Evolutionary conservation across 2,329 filamentous ascomycete genomes (phyloP).

Genomic region (Colletotrichum gigasporum): DNA sequence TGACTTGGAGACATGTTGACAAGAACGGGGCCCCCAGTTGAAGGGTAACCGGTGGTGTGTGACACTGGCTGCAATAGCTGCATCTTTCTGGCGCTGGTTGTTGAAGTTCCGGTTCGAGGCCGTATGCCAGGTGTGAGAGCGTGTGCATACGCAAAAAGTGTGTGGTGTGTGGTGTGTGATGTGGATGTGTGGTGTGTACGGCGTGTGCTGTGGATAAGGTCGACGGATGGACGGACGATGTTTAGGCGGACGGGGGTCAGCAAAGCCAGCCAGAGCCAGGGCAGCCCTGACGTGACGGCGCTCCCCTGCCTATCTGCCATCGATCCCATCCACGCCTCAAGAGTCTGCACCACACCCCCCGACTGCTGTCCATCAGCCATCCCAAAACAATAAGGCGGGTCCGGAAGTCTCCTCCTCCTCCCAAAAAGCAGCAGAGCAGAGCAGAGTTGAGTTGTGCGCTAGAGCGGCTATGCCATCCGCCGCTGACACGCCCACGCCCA

Average conservation of each 20-base stretch:
- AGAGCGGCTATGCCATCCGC: slow-evolving; percentile 30
- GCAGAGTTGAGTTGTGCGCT: slow-evolving; percentile 22
- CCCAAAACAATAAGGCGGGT: slow-evolving; percentile 22
- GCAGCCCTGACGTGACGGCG: slow-evolving; percentile 21
- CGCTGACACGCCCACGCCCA: slow-evolving; percentile 29
- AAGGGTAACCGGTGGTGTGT: slow-evolving; percentile 1
- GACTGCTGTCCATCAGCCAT: slow-evolving; percentile 12
- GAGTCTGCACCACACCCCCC: too few species aligned
- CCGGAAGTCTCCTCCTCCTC: slow-evolving; percentile 26
- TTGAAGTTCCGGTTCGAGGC: slow-evolving; percentile 10
- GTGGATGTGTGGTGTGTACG: background rate
- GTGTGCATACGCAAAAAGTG: background rate
- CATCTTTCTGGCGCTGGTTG: slow-evolving; percentile 1
- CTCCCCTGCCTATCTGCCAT: slow-evolving; percentile 8
- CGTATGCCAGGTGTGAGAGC: slow-evolving; percentile 4
- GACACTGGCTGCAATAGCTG: background rate
- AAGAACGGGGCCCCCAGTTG: slow-evolving; percentile 3
- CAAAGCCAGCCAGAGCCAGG: slow-evolving; percentile 9
- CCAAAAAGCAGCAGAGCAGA: slow-evolving; percentile 7
- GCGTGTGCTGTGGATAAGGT: slow-evolving; percentile 11
- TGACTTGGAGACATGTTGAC: slow-evolving; percentile 23
- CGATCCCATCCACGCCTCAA: slow-evolving; percentile 19
- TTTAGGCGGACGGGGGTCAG: slow-evolving; percentile 7
- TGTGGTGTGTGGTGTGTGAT: background rate
- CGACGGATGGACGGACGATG: slow-evolving; percentile 14